Evolutionary conservation across 495 filamentous ascomycete species (phyloP).

Genomic region (Talaromyces trachyspermus): DNA sequence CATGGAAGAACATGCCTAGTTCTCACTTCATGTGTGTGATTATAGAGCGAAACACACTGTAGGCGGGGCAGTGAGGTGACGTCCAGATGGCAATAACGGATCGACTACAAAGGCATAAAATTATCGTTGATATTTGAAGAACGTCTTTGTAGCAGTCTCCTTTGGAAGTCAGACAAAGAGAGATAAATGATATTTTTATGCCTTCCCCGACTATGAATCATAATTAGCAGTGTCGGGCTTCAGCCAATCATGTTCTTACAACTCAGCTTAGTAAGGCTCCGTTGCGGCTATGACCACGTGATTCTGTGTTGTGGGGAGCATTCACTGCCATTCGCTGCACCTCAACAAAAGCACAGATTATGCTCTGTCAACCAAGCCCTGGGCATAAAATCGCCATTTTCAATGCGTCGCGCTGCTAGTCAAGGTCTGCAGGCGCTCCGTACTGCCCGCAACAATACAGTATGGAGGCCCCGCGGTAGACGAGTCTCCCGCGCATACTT

Average conservation of each 20-base stretch:
- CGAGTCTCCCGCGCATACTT: conserved; percentile 36
- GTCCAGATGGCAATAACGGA: not conserved
- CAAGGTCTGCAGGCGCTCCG: conserved; percentile 44
- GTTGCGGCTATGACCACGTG: too few species aligned
- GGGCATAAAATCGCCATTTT: conserved; percentile 4
- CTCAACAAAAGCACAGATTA: too few species aligned
- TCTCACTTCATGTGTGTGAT: not conserved
- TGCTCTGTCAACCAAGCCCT: not conserved
- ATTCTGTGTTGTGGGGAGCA: too few species aligned
- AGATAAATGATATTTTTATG: too few species aligned
- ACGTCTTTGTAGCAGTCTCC: too few species aligned
- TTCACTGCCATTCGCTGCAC: too few species aligned
- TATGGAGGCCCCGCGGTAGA: conserved; percentile 46
- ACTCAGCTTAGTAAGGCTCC: too few species aligned
- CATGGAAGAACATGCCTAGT: not conserved
- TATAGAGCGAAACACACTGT: not conserved
- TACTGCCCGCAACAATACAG: conserved; percentile 49
- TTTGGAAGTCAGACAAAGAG: too few species aligned
- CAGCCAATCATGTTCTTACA: too few species aligned
- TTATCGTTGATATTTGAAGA: not conserved
- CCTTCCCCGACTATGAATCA: too few species aligned
- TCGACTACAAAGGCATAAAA: not conserved
- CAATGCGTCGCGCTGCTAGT: conserved; percentile 60
- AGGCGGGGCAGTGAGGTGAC: not conserved
- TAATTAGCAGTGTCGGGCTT: too few species aligned